These are phyloP conservation scores for Penicillium diatomitis DNA, from an alignment of 495 filamentous ascomycete genomes.

Conservation along the genomic window DNA sequence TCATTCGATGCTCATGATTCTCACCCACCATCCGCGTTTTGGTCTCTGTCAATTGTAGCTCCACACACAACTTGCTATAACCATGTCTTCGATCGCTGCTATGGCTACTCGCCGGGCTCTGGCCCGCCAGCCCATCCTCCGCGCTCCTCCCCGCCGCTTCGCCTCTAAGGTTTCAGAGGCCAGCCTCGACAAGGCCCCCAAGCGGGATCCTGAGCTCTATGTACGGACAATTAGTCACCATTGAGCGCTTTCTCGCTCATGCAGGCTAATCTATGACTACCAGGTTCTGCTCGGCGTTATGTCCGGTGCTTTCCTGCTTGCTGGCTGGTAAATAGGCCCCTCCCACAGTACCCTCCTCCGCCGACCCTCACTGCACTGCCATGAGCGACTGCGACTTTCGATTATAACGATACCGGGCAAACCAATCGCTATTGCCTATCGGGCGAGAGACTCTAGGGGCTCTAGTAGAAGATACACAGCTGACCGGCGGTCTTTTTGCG, in stretches of 20 bases:
- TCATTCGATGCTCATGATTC: conserved; percentile 28
- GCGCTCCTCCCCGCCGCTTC: conserved; percentile 34
- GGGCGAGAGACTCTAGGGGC: no score
- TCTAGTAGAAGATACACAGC: conserved; percentile 1
- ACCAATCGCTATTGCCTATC: no score
- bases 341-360: conserved; percentile 21
- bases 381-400: no score
- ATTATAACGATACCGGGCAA: no score
- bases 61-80: conserved; percentile 22
- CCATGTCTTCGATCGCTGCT: conserved; percentile 46
- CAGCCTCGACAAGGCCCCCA: conserved; percentile 55
- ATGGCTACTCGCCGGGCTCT: conserved; percentile 43
- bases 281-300: conserved; percentile 89
- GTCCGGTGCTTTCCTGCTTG: conserved; percentile 77
- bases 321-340: conserved; percentile 54
- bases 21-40: conserved; percentile 19
- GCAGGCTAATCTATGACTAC: conserved; percentile 8
- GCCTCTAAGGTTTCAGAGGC: conserved; percentile 40
- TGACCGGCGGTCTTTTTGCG: conserved; percentile 4
- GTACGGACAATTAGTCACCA: conserved; percentile 37
- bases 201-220: conserved; percentile 74
- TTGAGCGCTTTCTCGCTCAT: conserved; percentile 4
- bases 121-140: conserved; percentile 35
- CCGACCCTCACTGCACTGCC: no score
- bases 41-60: conserved; percentile 10